Percentiles rank a stretch among this genome's conserved stretches.
Conservation (phyloP, 345 rosid species). For the Melaleuca alternifolia region DNA sequence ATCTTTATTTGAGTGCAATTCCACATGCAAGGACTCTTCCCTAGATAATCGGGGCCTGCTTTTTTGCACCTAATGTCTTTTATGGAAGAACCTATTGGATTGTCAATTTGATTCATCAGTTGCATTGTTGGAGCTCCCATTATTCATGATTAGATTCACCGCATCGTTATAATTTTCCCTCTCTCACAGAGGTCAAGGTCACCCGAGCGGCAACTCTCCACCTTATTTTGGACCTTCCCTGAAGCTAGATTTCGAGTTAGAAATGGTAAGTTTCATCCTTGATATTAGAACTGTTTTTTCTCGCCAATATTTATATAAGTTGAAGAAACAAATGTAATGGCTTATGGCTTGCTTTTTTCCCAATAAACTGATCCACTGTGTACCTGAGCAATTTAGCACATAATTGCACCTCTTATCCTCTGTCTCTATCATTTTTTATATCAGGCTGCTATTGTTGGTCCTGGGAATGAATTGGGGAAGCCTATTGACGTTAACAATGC, state of each 20-base stretch:
- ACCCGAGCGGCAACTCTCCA: slow-evolving; percentile 57
- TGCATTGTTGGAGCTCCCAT: not conserved
- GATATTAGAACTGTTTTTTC: not conserved
- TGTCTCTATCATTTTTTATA: not conserved
- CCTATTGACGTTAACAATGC: slow-evolving; percentile 77
- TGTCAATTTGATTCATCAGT: not conserved
- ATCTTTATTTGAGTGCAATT: not conserved
- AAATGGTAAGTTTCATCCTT: slow-evolving; percentile 55
- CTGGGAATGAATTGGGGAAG: slow-evolving; percentile 88
- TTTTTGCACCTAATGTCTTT: not conserved
- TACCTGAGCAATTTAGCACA: not conserved
- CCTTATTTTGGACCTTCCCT: slow-evolving; percentile 82
- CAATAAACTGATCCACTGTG: not conserved
- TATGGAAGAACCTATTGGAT: not conserved
- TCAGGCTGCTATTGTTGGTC: slow-evolving; percentile 95
- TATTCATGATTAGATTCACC: not conserved
- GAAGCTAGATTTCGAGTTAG: slow-evolving; percentile 96
- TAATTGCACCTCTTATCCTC: not conserved
- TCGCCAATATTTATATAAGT: not conserved
- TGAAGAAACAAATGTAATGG: not conserved
- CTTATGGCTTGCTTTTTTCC: not conserved
- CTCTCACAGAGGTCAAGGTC: slow-evolving; percentile 70
- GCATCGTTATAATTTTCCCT: not conserved
- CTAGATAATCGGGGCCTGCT: not conserved
- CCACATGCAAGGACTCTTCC: not conserved